phyloP scores from a whole-genome alignment of 805 yeast genomes.

The Yarrowia alimentaria region DNA sequence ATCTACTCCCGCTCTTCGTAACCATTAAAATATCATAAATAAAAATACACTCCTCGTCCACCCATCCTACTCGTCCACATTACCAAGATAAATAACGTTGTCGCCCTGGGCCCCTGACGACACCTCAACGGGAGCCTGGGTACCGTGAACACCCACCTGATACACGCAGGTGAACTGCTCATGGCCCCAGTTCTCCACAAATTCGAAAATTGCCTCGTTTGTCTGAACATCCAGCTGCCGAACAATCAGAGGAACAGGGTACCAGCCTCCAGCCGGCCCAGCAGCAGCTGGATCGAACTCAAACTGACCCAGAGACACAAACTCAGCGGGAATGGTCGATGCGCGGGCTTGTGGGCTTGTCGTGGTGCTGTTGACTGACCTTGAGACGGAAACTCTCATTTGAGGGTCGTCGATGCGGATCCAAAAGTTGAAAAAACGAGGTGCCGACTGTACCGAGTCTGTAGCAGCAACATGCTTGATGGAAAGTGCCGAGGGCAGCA shows the following conservation, averaged over 20 bases:
- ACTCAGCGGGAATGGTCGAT: conserved; percentile 28
- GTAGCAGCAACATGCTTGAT: conserved; percentile 33
- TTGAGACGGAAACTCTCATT: too few species aligned
- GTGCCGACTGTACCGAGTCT: conserved; percentile 33
- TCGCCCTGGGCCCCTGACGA: neutral
- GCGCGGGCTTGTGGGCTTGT: neutral
- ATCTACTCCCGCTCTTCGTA: too few species aligned
- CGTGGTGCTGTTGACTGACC: conserved; percentile 22
- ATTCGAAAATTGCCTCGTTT: conserved; percentile 32
- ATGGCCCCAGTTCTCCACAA: conserved; percentile 40
- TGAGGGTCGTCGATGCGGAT: conserved; percentile 32
- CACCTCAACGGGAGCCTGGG: neutral
- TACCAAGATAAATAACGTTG: too few species aligned
- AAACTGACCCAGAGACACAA: conserved; percentile 28
- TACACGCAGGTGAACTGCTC: conserved; percentile 39
- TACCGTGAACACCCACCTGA: conserved; percentile 30
- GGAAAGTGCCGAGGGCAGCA: conserved; percentile 33
- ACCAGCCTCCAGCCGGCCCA: neutral
- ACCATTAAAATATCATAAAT: too few species aligned
- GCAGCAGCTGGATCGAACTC: conserved; percentile 7
- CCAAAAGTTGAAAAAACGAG: conserved; percentile 38
- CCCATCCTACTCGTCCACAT: too few species aligned
- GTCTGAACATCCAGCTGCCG: conserved; percentile 32
- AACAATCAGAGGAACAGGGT: conserved; percentile 32
- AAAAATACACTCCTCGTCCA: too few species aligned